These are phyloP conservation scores for Hsuehochloa calcarea DNA, from an alignment of 176 grass and related monocot genomes.

Conservation along the genomic window DNA sequence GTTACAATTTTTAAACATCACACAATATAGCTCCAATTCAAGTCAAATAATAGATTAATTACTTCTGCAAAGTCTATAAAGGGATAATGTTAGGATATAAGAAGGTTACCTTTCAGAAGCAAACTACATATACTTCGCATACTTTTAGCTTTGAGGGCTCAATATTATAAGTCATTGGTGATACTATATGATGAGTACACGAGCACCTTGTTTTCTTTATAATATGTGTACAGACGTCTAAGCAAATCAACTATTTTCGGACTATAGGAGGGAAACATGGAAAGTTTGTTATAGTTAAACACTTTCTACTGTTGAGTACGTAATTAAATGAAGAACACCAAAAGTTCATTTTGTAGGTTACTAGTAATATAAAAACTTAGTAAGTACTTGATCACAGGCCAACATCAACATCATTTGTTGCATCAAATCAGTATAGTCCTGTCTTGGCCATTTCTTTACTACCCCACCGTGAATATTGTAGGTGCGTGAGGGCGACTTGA, in stretches of 20 bases:
- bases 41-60: constrained; percentile 74
- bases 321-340: constrained; percentile 35
- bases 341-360: constrained; percentile 43
- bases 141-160: constrained; percentile 29
- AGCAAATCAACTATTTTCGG: constrained; percentile 32
- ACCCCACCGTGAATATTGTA: background rate
- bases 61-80: constrained; percentile 42
- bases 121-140: constrained; percentile 34
- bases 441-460: background rate
- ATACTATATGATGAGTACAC: constrained; percentile 39
- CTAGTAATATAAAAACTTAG: constrained; percentile 22
- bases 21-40: constrained; percentile 48
- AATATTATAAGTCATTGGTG: constrained; percentile 38
- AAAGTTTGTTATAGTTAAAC: constrained; percentile 43
- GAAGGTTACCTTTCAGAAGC: constrained; percentile 34
- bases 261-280: constrained; percentile 29
- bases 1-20: constrained; percentile 42
- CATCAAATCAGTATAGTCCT: constrained; percentile 35
- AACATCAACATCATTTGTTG: constrained; percentile 49
- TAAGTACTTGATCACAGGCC: constrained; percentile 19
- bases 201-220: constrained; percentile 32
- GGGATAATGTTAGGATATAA: constrained; percentile 44
- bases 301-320: constrained; percentile 27
- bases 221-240: constrained; percentile 38
- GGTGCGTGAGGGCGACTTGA: constrained; percentile 5